Percentiles rank a stretch among this genome's conserved stretches.
Evolutionary conservation across 2,329 filamentous ascomycete genomes (phyloP).

Genomic region (Orbilia brochopaga): DNA sequence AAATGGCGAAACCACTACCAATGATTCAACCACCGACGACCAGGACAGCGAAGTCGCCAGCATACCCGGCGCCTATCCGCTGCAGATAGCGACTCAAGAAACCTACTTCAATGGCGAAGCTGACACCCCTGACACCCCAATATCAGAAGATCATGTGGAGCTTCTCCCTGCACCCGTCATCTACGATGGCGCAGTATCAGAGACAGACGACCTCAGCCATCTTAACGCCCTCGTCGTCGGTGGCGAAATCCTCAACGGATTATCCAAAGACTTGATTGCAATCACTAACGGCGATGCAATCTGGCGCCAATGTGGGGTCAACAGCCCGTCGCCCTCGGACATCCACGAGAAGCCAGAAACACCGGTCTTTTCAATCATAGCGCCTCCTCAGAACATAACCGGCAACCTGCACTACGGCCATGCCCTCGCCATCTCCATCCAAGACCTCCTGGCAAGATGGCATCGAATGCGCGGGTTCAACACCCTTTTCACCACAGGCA

Average conservation of each 20-base stretch:
- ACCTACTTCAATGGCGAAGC: too few species aligned
- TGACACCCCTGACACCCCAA: too few species aligned
- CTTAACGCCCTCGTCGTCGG: background rate
- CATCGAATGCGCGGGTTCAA: slow-evolving; percentile 53
- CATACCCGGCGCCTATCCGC: too few species aligned
- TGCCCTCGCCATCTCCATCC: slow-evolving; percentile 53
- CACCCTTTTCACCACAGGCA: slow-evolving; percentile 53
- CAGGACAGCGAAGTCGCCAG: too few species aligned
- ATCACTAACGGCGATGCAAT: background rate
- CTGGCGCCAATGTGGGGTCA: background rate
- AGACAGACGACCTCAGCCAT: background rate
- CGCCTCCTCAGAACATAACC: slow-evolving; percentile 55
- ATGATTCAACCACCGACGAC: too few species aligned
- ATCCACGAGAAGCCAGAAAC: background rate
- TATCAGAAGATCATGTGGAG: too few species aligned
- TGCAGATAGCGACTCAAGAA: too few species aligned
- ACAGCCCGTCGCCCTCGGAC: background rate
- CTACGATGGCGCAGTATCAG: too few species aligned
- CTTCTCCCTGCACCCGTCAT: background rate
- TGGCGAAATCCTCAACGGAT: background rate
- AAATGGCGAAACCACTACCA: too few species aligned
- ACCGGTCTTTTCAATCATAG: slow-evolving; percentile 47
- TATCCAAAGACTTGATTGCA: background rate
- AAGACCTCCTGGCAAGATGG: slow-evolving; percentile 53
- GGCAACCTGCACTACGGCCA: slow-evolving; percentile 54